Base-by-base conservation (phyloP, 352 stramenopile species). In the Phytophthora parvispora region DNA sequence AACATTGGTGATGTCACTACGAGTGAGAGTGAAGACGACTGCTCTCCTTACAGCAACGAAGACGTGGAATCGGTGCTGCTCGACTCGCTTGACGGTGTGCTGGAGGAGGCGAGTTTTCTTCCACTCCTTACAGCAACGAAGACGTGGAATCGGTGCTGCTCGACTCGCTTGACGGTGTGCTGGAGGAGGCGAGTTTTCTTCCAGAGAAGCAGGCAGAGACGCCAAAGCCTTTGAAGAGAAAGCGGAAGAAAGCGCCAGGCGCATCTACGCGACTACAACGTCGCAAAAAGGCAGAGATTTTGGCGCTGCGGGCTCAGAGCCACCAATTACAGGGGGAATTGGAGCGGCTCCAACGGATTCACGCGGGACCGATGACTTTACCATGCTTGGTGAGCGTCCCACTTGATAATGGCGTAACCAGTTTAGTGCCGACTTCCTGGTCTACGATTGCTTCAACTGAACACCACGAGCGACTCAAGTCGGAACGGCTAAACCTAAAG, bases 281-380 rank as follows among this genome's bases (percentile, higher is more conserved):
- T 6, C 60, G 67, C 9, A 62, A 68, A 12, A 75, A 66, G 49
- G 54, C 64, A 15, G 71, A 78, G 42, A 78, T 78, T 6, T 38
- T 64, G 57, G 29, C 57, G 3, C 52, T 78, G 34, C 61, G 54
- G 6, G 61, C 57, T 15, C 53, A 72, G 32, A 55, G 22, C 3
- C 31, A 56, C 13, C 55, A 75, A 49, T 49, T 78, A 28, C 60
- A 75, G 27, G 47, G 56, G 22, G 43, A 34, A n/a, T 57, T 78
- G 6, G 6, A 34, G 22, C 38, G 64, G 22, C 42, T 78, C 13
- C 62, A 72, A 36, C 22, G 29, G 13, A 24, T 38, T 47, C 36
- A 18, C 3, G 15, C 20, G 5, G 29, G 24, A 24, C 34, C 32
- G 47, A 25, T 16, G 10, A 27, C 4, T 40, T 24, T 18, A 9